Base-by-base conservation (phyloP, 1,284 basidiomycete species). In the Mycena sp. region DNA sequence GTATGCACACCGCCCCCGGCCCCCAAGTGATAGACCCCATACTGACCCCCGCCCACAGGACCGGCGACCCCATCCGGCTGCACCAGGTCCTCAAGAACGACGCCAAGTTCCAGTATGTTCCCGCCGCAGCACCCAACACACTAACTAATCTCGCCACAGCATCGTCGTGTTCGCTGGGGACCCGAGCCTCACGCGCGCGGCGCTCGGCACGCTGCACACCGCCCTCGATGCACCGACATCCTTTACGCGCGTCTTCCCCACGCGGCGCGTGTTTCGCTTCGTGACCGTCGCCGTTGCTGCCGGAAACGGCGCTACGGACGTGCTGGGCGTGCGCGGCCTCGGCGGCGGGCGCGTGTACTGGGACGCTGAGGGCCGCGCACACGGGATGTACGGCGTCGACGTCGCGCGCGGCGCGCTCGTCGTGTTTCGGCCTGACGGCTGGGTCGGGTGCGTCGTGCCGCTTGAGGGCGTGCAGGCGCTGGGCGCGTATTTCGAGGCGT, bases 301-400 rank as follows among this genome's bases (percentile, higher is more conserved):
- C 12, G 70, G 70, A 3, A 72, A 71, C 49, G 66, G 69, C 37
- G 65, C 63, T 2, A 62, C 62, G 46, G 71, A 72, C 38, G 67
- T 69, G 45, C 52, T 72, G 10, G 70, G 69, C 11, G 50, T 63
- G 32, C 52, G 46, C 3, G 66, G 62, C 3, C 55, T 68, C 37
- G 69, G 69, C 12, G 67, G 66, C 19, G 70, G 65, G 11, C 62
- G 65, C 41, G 54, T 69, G 2, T 71, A 58, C 54, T 65, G 71
- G 45, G 71, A 73, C 49, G 51, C 61, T n/a, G 61, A 65, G n/a
- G 67, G 68, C 17, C 61, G 61, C 21, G 71, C 67, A 29, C 71
- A 73, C 32, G 64, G 62, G 17, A 71, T 71, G 41, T 73, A 73
- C 48, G 71, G 71, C 0, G 69, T 73, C 12, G 71, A 73, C 40